Conservation (phyloP, 331 rosid species). For the Prunus yedoensis region DNA sequence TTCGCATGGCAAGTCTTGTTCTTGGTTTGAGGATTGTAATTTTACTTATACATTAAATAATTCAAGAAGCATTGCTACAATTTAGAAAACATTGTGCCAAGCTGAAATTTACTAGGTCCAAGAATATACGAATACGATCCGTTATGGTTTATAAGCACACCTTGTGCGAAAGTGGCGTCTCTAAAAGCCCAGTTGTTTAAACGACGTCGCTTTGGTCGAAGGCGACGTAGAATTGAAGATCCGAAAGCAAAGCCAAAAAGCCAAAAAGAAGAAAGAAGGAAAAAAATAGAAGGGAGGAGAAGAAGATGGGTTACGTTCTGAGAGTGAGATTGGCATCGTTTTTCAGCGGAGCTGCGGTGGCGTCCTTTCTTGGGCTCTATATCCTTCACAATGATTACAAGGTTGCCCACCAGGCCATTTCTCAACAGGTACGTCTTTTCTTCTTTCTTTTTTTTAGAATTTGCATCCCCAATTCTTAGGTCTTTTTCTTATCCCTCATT, state of each 20-base stretch:
- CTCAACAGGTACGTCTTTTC: slow-evolving; percentile 58
- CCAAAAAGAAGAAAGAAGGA: not conserved
- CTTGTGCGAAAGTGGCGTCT: not conserved
- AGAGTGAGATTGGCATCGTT: slow-evolving; percentile 87
- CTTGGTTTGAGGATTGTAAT: too few species aligned
- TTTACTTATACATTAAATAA: too few species aligned
- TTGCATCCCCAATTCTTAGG: not conserved
- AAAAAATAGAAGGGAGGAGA: not conserved
- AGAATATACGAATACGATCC: too few species aligned
- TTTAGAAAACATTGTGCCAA: too few species aligned
- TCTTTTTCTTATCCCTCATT: not conserved
- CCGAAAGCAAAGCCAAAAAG: not conserved
- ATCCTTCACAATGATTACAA: slow-evolving; percentile 82
- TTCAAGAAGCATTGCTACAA: too few species aligned
- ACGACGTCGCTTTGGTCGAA: slow-evolving; percentile 28
- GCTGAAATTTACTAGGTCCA: too few species aligned
- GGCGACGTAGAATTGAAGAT: not conserved
- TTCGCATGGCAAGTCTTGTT: too few species aligned
- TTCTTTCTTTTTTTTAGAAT: not conserved
- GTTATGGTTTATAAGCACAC: too few species aligned
- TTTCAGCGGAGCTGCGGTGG: slow-evolving; percentile 83
- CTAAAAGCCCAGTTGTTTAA: too few species aligned
- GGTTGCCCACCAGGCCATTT: slow-evolving; percentile 61
- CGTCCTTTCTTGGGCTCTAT: slow-evolving; percentile 72
- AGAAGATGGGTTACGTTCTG: slow-evolving; percentile 75